A percentile compares a stretch with the other conserved stretches of the same genome.
phyloP scores from a whole-genome alignment of 805 yeast genomes.

The Jamesozyma gamospora region DNA sequence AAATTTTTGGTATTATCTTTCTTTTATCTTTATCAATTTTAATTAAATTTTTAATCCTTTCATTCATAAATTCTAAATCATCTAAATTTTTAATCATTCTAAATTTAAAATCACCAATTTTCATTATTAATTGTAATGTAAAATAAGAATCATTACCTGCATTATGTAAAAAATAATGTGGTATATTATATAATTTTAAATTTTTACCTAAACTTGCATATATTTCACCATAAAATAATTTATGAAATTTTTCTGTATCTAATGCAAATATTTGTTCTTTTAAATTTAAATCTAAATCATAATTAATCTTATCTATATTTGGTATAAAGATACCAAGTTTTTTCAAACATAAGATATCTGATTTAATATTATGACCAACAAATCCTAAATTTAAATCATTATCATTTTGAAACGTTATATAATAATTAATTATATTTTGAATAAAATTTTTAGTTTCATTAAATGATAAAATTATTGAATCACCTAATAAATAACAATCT shows the following conservation, averaged over 20 bases:
- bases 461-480: conserved; percentile 33
- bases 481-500: conserved; percentile 40
- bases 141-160: conserved; percentile 65
- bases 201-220: conserved; percentile 40
- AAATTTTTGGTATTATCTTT: neutral
- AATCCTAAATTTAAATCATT: conserved; percentile 28
- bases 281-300: neutral
- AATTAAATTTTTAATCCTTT: conserved; percentile 9
- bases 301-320: conserved; percentile 3
- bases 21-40: conserved; percentile 3
- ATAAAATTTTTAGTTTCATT: conserved; percentile 31
- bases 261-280: conserved; percentile 8
- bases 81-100: conserved; percentile 18
- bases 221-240: conserved; percentile 30
- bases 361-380: conserved; percentile 51
- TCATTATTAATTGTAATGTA: conserved; percentile 41
- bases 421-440: conserved; percentile 36
- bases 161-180: conserved; percentile 53
- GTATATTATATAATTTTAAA: conserved; percentile 39
- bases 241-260: conserved; percentile 43
- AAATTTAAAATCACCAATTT: conserved; percentile 35
- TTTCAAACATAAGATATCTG: conserved; percentile 46
- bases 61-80: conserved; percentile 13
- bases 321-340: conserved; percentile 39
- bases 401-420: conserved; percentile 26